Evolutionary conservation across 1,284 basidiomycete species (phyloP).

Genomic region (Trichosporon asahii): DNA sequence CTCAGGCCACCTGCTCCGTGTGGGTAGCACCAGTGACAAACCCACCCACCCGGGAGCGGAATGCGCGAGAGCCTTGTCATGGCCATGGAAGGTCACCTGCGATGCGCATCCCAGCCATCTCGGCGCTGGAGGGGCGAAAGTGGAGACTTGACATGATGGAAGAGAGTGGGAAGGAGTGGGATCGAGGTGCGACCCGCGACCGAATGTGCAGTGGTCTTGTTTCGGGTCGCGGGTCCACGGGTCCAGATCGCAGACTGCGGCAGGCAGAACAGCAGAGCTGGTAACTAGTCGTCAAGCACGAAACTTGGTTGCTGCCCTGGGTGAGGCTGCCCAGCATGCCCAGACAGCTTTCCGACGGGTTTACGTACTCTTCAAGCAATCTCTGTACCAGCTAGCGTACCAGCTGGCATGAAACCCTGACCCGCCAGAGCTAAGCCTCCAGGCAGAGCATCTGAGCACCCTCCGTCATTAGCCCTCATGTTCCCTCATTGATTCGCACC

Average conservation of each 20-base stretch:
- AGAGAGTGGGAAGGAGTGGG: not conserved
- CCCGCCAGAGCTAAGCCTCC: not conserved
- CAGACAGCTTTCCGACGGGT: not conserved
- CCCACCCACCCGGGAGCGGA: not conserved
- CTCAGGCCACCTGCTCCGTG: not conserved
- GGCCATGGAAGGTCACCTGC: not conserved
- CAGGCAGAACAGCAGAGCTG: not conserved
- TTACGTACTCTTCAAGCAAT: not conserved
- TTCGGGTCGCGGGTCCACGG: not conserved
- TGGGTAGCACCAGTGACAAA: not conserved
- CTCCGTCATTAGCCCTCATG: not conserved
- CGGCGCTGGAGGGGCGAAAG: not conserved
- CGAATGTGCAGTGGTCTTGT: not conserved
- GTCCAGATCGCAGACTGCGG: not conserved
- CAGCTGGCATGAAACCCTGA: not conserved
- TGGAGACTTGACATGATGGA: not conserved
- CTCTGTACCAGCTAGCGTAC: not conserved
- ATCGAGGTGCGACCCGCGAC: not conserved
- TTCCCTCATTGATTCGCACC: not conserved
- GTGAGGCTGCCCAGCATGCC: not conserved
- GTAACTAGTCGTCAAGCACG: not conserved
- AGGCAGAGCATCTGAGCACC: not conserved
- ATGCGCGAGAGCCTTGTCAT: not conserved
- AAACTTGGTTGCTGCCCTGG: constrained; percentile 1
- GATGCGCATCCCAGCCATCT: not conserved